phyloP scores from a whole-genome alignment of 192 early-diverging fungal genomes.

The Backusella sp. region DNA sequence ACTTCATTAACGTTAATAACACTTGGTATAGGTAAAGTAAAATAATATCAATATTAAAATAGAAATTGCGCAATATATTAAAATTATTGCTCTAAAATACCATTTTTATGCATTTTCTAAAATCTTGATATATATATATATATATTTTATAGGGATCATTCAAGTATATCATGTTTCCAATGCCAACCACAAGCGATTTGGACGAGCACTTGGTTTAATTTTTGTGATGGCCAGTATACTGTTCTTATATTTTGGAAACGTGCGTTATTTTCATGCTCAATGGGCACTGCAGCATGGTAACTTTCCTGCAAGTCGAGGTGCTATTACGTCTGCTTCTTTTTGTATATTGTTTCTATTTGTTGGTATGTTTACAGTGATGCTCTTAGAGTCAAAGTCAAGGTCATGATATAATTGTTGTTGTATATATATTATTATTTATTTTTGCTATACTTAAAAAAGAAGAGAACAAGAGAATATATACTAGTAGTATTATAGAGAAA shows the following conservation, averaged over 20 bases:
- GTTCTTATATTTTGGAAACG: conserved; percentile 62
- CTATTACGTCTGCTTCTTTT: conserved; percentile 42
- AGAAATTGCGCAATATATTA: conserved; percentile 10
- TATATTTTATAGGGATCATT: conserved; percentile 57
- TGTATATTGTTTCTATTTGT: conserved; percentile 39
- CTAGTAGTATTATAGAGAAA: not conserved
- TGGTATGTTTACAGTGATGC: conserved; percentile 42
- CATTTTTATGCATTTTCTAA: not conserved
- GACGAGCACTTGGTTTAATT: conserved; percentile 44
- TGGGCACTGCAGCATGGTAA: conserved; percentile 58
- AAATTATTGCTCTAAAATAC: not conserved
- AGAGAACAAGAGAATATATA: not conserved
- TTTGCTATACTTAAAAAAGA: not conserved
- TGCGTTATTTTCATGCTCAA: conserved; percentile 72
- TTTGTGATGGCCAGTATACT: conserved; percentile 62
- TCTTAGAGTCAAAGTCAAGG: conserved; percentile 12
- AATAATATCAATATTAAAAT: not conserved
- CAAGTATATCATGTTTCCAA: conserved; percentile 64
- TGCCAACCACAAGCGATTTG: conserved; percentile 12
- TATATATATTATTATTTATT: not conserved
- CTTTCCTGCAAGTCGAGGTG: conserved; percentile 68
- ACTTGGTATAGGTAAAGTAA: conserved; percentile 54
- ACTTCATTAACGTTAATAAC: conserved; percentile 70
- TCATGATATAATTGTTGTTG: not conserved
- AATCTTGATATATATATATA: too few relatives aligned